Conservation (phyloP, 768 basidiomycete species). For the Macrolepiota albuminosa region DNA sequence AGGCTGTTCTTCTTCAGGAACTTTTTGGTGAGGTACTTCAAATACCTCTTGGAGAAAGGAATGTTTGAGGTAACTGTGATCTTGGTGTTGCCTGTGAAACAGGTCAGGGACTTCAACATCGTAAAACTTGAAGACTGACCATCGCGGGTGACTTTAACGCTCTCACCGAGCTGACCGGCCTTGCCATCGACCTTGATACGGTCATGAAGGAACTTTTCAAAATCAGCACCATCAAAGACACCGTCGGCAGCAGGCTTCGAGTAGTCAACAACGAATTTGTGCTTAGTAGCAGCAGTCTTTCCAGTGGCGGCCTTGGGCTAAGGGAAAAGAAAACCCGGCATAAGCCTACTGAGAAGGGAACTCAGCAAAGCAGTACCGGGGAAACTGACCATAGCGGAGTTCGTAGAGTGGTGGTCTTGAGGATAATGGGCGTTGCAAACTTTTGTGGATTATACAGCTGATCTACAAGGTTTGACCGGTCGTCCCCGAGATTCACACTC, state of each 20-base stretch:
- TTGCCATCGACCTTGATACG: slow-evolving; percentile 93
- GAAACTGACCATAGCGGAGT: slow-evolving; percentile 65
- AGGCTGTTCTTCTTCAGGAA: slow-evolving; percentile 97
- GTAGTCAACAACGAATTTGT: slow-evolving; percentile 85
- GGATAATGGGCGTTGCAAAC: slow-evolving; percentile 8
- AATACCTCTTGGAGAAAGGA: slow-evolving; percentile 94
- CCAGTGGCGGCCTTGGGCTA: slow-evolving; percentile 58
- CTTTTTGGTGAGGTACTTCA: slow-evolving; percentile 99
- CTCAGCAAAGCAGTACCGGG: slow-evolving; percentile 82
- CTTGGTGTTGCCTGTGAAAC: slow-evolving; percentile 61
- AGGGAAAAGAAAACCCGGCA: slow-evolving; percentile 31
- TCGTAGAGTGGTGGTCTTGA: slow-evolving; percentile 21
- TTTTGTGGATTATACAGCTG: slow-evolving; percentile 51
- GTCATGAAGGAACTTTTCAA: slow-evolving; percentile 88
- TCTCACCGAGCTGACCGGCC: slow-evolving; percentile 88
- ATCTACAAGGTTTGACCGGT: slow-evolving; percentile 27
- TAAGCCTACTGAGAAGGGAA: slow-evolving; percentile 90
- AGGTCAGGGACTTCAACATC: neutral
- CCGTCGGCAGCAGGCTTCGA: slow-evolving; percentile 64
- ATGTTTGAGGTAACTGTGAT: slow-evolving; percentile 83
- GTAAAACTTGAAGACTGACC: slow-evolving; percentile 43
- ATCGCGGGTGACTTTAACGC: slow-evolving; percentile 81
- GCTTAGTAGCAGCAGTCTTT: slow-evolving; percentile 53
- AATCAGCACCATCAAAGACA: slow-evolving; percentile 57
- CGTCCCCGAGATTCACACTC: slow-evolving; percentile 10